A percentile compares a stretch with the other conserved stretches of the same genome.
Conservation (phyloP, 2,329 filamentous ascomycete genomes). For the Ophiocordyceps robertsii region DNA sequence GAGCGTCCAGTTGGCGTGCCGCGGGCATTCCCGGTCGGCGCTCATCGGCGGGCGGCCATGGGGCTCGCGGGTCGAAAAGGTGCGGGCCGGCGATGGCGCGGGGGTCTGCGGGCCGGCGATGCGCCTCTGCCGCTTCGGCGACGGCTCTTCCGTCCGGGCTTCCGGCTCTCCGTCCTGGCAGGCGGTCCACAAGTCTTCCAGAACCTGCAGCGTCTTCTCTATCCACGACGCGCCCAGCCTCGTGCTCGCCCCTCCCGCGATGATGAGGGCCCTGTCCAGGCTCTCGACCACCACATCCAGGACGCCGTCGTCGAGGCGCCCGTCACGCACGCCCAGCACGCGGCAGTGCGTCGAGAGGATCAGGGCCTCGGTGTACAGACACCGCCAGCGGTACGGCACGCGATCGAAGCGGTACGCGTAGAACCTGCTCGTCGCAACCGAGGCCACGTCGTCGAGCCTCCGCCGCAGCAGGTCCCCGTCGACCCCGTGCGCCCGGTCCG, state of each 20-base stretch:
- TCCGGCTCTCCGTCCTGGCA: conserved; percentile 3
- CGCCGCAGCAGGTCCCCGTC: conserved; percentile 16
- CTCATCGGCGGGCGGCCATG: conserved; percentile 13
- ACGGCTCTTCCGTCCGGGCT: conserved; percentile 1
- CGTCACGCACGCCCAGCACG: conserved; percentile 7
- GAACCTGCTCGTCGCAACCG: conserved; percentile 50
- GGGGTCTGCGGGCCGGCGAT: background rate
- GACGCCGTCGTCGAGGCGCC: conserved; percentile 5
- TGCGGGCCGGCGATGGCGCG: background rate
- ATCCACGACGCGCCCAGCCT: conserved; percentile 36
- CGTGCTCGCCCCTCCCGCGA: conserved; percentile 49
- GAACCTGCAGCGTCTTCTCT: conserved; percentile 32
- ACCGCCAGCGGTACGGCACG: conserved; percentile 54
- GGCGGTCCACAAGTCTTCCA: conserved; percentile 17
- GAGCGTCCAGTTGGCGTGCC: conserved; percentile 32
- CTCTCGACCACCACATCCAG: conserved; percentile 46
- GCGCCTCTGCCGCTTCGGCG: background rate
- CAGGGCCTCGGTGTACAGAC: conserved; percentile 57
- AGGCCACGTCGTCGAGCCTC: conserved; percentile 42
- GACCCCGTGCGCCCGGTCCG: background rate
- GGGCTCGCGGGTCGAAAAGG: conserved; percentile 16
- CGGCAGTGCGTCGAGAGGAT: conserved; percentile 44
- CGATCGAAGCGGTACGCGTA: conserved; percentile 56
- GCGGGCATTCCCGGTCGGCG: conserved; percentile 11
- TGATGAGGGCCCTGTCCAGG: conserved; percentile 66